phyloP scores from a whole-genome alignment of 2,329 filamentous ascomycete species.

The Nigrospora oryzae region DNA sequence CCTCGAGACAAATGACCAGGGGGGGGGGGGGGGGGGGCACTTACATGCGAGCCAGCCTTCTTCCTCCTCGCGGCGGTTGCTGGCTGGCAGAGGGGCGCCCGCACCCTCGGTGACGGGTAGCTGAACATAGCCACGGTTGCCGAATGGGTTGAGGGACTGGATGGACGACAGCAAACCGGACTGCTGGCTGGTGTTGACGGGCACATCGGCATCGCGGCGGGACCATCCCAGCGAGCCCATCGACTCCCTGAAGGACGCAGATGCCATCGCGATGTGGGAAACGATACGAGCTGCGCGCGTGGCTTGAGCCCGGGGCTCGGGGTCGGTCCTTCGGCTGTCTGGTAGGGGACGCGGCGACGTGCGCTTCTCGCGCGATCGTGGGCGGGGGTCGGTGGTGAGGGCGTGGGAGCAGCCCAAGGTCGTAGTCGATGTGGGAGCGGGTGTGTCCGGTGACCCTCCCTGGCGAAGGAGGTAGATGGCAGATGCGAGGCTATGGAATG shows the following conservation, averaged over 20 bases:
- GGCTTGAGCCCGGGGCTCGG: too few relatives aligned
- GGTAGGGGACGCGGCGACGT: too few relatives aligned
- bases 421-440: slow-evolving; percentile 2
- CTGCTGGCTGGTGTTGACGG: slow-evolving; percentile 63
- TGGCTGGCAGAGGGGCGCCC: slow-evolving; percentile 78
- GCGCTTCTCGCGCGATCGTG: not conserved
- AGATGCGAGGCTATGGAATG: slow-evolving; percentile 10
- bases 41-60: slow-evolving; percentile 94
- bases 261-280: slow-evolving; percentile 56
- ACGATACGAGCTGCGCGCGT: not conserved
- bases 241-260: slow-evolving; percentile 82
- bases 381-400: not conserved
- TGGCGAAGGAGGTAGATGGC: slow-evolving; percentile 6
- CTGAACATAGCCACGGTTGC: slow-evolving; percentile 77
- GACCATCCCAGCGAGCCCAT: slow-evolving; percentile 95
- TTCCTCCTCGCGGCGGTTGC: slow-evolving; percentile 82
- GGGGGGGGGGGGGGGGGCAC: slow-evolving; percentile 36
- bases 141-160: slow-evolving; percentile 82
- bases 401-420: slow-evolving; percentile 1
- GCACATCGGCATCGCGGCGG: slow-evolving; percentile 68
- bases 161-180: slow-evolving; percentile 73
- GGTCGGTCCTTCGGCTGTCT: too few relatives aligned
- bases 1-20: slow-evolving; percentile 30
- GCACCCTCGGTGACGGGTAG: slow-evolving; percentile 77
- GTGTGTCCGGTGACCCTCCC: slow-evolving; percentile 17